These are phyloP conservation scores for Cucurbita maxima DNA, from an alignment of 306 rosid species.

Conservation along the genomic window DNA sequence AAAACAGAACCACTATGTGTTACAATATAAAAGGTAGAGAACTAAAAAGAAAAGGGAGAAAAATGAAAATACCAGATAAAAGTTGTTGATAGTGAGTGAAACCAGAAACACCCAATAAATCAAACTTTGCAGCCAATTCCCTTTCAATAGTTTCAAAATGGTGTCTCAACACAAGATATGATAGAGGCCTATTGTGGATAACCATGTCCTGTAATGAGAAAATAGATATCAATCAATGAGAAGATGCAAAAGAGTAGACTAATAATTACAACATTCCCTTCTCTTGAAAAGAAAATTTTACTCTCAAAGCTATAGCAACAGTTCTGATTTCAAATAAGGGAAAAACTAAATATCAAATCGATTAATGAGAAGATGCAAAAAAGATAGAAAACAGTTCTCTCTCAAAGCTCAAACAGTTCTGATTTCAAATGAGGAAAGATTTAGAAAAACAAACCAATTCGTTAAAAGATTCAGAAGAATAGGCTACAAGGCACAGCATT, in stretches of 20 bases:
- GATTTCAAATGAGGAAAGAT: neutral
- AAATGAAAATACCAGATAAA: neutral
- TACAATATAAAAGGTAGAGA: neutral
- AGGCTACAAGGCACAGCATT: neutral
- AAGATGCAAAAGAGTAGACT: neutral
- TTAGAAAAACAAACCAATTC: neutral
- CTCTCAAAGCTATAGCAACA: neutral
- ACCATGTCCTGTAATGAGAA: conserved; percentile 9
- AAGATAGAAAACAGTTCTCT: neutral
- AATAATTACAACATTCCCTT: neutral
- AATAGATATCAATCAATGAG: neutral
- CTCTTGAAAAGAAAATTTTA: neutral
- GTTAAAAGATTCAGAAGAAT: neutral
- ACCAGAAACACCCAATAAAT: neutral
- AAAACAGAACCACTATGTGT: neutral
- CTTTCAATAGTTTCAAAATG: conserved; percentile 5
- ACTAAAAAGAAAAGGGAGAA: neutral
- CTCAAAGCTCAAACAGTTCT: neutral
- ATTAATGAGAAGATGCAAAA: neutral
- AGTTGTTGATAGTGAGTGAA: conserved; percentile 1
- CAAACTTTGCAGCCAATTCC: conserved; percentile 1
- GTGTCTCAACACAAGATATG: conserved; percentile 1
- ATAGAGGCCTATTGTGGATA: conserved; percentile 8
- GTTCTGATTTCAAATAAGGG: neutral
- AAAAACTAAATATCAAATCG: neutral